These are phyloP conservation scores for Lactuca sativa DNA, from an alignment of 129 eudicot genomes.

Conservation along the genomic window DNA sequence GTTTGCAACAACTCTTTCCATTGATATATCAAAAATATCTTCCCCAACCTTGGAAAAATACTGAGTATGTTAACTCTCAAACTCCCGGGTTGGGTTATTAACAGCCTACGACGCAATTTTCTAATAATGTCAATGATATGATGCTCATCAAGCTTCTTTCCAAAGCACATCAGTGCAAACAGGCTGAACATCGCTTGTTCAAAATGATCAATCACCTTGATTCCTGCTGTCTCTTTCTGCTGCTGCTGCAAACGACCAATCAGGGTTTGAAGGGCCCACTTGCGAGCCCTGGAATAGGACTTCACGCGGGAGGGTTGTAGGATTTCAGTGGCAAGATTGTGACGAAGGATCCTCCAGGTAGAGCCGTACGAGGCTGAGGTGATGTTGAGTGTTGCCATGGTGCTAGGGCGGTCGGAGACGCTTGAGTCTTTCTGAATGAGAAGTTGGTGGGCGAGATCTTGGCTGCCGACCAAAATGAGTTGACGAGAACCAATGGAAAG, in stretches of 20 bases:
- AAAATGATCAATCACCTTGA: slow-evolving; percentile 49
- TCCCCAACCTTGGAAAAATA: slow-evolving; percentile 43
- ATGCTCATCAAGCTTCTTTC: slow-evolving; percentile 51
- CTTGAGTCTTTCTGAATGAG: too few species aligned
- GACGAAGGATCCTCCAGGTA: too few species aligned
- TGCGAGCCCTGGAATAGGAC: too few species aligned
- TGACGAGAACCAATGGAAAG: too few species aligned
- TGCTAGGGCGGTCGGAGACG: too few species aligned
- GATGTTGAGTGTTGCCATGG: too few species aligned
- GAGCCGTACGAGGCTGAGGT: too few species aligned
- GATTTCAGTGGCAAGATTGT: too few species aligned
- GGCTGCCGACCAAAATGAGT: too few species aligned
- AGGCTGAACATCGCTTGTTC: slow-evolving; percentile 55
- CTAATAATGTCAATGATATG: slow-evolving; percentile 42
- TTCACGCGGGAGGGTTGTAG: too few species aligned
- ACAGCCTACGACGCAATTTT: slow-evolving; percentile 24
- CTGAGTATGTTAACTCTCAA: slow-evolving; percentile 40
- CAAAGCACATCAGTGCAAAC: slow-evolving; percentile 66
- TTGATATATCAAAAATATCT: slow-evolving; percentile 40
- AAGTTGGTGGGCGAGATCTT: too few species aligned
- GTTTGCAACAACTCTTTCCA: slow-evolving; percentile 45
- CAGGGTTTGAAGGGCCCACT: too few species aligned
- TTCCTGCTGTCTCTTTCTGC: not conserved
- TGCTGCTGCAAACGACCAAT: not conserved
- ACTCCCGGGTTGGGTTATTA: slow-evolving; percentile 17